Evolutionary conservation across 108 stramenopile genomes (phyloP), one percentile per base, ranked within the genome.

Genomic region (Epipyxis sp.): DNA sequence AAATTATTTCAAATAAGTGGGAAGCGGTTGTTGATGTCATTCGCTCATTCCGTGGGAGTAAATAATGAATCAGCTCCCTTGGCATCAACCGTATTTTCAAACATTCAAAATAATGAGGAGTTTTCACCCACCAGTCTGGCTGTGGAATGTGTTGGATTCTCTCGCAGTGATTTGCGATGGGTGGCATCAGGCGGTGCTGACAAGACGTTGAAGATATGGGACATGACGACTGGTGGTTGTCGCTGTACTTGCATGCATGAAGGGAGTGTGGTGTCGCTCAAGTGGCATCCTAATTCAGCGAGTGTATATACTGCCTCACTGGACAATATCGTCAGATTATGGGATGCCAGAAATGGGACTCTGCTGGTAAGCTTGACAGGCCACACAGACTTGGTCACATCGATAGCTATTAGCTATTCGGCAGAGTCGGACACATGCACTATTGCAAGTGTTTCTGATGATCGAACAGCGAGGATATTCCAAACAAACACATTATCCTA

Each of bases 141-240:
- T 27, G 92, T 96, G 40, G 97, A 96, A 82, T 88, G 91, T 1
- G 94, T 95, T 1, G 95, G 91, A 10, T 95, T 97, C 79, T 89
- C 83, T 32, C 84, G 82, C 30, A 77, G 84, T 59, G 44, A 77
- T 27, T 69, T 79, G 41, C 85, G 88, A 1, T 93, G 94, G 92
- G 83, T 89, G 78, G 94, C 93, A 30, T 92, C 93, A 0, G 94
- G 92, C 37, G 93, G 91, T 30, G 86, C 90, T 1, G 92, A 95
- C 76, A 91, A 93, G 35, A 78, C 84, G 0, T 80, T 94, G 59
- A 92, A 92, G 78, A 87, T 95, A 65, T 95, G 93, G 93, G 93
- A 94, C 79, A 76, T 92, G 67, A 65, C 87, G 1, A 85, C 83
- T 2, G 83, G 20, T 13, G 30, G 84, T 76, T 87, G 86, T 45